Evolutionary conservation across 345 rosid genomes (phyloP), one percentile per base, ranked within the genome.

Genomic region (Lagerstroemia speciosa): DNA sequence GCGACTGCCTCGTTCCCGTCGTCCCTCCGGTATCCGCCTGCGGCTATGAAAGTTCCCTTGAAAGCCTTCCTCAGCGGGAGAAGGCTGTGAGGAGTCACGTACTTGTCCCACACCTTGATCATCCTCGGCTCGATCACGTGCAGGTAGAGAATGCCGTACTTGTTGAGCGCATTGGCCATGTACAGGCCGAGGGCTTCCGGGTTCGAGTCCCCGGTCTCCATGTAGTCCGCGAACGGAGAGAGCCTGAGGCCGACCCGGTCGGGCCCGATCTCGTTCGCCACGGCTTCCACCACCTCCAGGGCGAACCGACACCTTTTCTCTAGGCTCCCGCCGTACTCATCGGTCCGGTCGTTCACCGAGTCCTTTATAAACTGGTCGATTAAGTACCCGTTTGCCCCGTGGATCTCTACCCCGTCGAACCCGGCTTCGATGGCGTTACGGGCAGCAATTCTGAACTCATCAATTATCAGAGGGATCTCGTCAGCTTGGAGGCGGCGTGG

Each of bases 351-450:
- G 24, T 71, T 75, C 31, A 74, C 81, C 31, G 12, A 33, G 69
- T 86, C 91, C 71, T 84, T 84, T 71, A 84, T 19, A 71, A 86
- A 86, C 52, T 84, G 87, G 64, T 84, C 87, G 6, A 81, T 52
- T 53, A 83, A 63, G 68, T 68, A 80, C 0, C 82, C 76, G 17
- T 73, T 67, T 8, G 78, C 76, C 22, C 73, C 83, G 67, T 75
- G 78, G 66, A 82, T 71, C 67, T 78, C 72, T 19, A 78, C 78
- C 32, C 81, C 81, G 16, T 78, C 78, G 22, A 78, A 78, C 24
- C 81, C 78, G 45, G 91, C 89, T 78, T 84, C 83, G 1, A 81
- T 83, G 6, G 89, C 92, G 73, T 85, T 87, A 62, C 77, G 67
- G 33, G 92, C 89, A 32, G 89, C 86, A 0, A 70, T 53, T 61